Conservation (phyloP, 129 eudicot species). For the Pseudognaphalium luteoalbum region DNA sequence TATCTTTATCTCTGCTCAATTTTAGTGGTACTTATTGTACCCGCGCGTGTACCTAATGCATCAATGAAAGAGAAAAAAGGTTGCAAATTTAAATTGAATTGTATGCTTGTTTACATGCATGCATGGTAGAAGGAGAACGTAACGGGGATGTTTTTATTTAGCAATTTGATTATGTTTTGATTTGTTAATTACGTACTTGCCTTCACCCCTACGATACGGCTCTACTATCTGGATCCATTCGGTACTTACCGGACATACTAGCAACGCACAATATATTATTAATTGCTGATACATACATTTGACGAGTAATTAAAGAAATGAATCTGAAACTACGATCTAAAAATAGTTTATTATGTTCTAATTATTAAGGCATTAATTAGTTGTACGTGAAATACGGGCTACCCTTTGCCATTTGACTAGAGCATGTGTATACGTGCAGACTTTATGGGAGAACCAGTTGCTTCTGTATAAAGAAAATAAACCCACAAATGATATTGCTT, state of each 20-base stretch:
- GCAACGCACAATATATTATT: neutral
- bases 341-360: neutral
- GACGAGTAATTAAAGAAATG: neutral
- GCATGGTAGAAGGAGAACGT: too few relatives aligned
- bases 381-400: conserved; percentile 40
- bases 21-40: too few relatives aligned
- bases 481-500: conserved; percentile 21
- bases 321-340: neutral
- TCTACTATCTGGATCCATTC: too few relatives aligned
- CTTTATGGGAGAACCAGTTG: conserved; percentile 19
- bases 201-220: too few relatives aligned
- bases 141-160: too few relatives aligned
- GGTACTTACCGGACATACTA: neutral
- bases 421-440: conserved; percentile 34
- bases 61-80: too few relatives aligned
- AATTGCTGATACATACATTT: neutral
- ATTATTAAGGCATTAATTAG: conserved; percentile 31
- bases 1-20: neutral
- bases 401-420: conserved; percentile 30
- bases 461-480: conserved; percentile 18
- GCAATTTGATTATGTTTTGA: too few relatives aligned
- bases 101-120: too few relatives aligned
- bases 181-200: too few relatives aligned
- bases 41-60: too few relatives aligned
- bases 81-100: too few relatives aligned